Evolutionary conservation across 2,329 filamentous ascomycete genomes (phyloP), one percentile per base, ranked within the genome.

Genomic region (Aspergillus thermomutatus): DNA sequence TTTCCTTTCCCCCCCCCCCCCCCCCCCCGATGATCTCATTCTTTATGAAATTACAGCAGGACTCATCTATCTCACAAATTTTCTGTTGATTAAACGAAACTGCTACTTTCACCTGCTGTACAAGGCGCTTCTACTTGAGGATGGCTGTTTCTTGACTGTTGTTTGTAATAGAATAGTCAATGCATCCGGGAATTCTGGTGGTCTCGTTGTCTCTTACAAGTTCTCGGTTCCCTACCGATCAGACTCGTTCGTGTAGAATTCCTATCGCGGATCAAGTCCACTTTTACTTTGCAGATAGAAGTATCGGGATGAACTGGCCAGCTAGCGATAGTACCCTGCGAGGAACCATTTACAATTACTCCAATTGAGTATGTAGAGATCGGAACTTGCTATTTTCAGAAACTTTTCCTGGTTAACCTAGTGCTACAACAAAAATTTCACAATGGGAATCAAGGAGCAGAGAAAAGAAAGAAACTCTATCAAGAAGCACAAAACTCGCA

Each of bases 61-160:
- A 46, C 23, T 23, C 31, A 17, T 46, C 21, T n/a, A 25, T 23
- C 21, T 17, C 5, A 46, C 19, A 21, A 26, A 23, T 26, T 25
- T 25, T 23, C 23, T 11, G 2, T 21, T 14, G 4, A 46, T 17
- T 26, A 21, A 23, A 14, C n/a, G 4, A 23, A 3, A 46, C 19
- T 14, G 19, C 21, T 46, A 49, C 27, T 53, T 57, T 5, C 17
- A 34, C 28, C 34, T 53, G 49, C 53, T 60, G 60, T 61, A 66
- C 61, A 60, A 56, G 64, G 64, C 67, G 65, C 66, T 66, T 61
- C 64, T 60, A 60, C 61, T 53, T 59, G 58, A 58, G 55, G 63
- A 61, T 52, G 61, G 60, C 55, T 53, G 51, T 37, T 54, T 55
- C 52, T 56, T 45, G 28, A 45, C 54, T 58, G 50, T 59, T 54